Evolutionary conservation across 75 land plant genomes (phyloP).

Genomic region (Cupressus sempervirens): DNA sequence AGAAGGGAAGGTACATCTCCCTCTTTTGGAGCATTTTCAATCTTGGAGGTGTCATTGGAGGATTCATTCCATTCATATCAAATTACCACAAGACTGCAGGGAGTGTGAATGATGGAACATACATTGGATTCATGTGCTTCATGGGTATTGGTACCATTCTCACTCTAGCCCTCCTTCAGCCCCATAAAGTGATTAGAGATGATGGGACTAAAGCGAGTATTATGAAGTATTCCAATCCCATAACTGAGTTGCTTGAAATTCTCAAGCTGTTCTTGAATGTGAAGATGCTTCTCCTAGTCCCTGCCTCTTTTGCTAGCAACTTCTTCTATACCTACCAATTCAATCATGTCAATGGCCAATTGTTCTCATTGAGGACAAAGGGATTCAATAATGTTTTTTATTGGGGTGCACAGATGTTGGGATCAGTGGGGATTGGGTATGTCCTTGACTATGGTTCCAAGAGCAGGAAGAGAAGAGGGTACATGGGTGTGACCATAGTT

Average conservation of each 20-base stretch:
- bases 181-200: too few species aligned
- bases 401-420: conserved; percentile 30
- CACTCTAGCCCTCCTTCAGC: conserved; percentile 41
- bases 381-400: conserved; percentile 30
- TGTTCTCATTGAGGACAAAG: conserved; percentile 25
- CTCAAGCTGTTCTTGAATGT: conserved; percentile 22
- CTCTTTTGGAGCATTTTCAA: conserved; percentile 95
- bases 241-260: conserved; percentile 19
- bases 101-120: conserved; percentile 64
- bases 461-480: conserved; percentile 20
- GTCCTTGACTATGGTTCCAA: conserved; percentile 20
- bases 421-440: conserved; percentile 24
- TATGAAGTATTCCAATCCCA: neutral
- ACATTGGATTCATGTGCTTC: conserved; percentile 83
- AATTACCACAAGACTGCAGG: conserved; percentile 51
- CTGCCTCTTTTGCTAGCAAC: conserved; percentile 28
- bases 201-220: neutral
- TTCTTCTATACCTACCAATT: conserved; percentile 41
- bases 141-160: conserved; percentile 64
- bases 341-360: conserved; percentile 18
- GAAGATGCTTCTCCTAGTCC: conserved; percentile 22
- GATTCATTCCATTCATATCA: conserved; percentile 69
- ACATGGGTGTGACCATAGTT: conserved; percentile 20
- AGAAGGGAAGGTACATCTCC: conserved; percentile 81
- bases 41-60: conserved; percentile 83